Base-by-base conservation (phyloP, 345 rosid species). In the Litchi chinensis region DNA sequence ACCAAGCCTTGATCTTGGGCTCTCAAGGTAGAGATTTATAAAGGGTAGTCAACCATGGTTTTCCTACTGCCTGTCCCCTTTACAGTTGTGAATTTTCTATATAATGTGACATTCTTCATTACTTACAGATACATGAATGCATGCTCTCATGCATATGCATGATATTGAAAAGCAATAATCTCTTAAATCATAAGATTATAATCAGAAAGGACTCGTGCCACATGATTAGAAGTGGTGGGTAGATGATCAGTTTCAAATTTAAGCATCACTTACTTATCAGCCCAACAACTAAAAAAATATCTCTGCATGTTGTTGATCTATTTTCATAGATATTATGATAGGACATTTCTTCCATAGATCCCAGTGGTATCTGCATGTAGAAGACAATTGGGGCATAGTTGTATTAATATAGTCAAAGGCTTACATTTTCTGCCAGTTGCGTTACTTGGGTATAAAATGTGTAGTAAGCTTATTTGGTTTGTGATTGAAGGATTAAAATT, bases 401-500 rank as follows among this genome's bases (percentile, higher is more conserved):
- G 46, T 48, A 48, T 65, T 37, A 28, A 63, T 64, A 16, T 22
- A 15, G 13, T 44, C 57, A 16, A 44, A 12, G 69, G 5, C 37
- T 46, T 28, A 41, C 40, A 26, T 62, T 43, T 6, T 32, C 28
- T 56, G 41, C 41, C n/a, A 22, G 40, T 26, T 3, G n/a, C n/a
- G n/a, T n/a, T n/a, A n/a, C n/a, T n/a, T n/a, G 15, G 10, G 41
- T 32, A 40, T 50, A 16, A 40, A 15, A 66, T 68, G 71, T 80
- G 5, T 74, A 21, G 22, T 59, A 21, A 70, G 13, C 22, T 65
- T 37, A 22, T 60, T 62, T 74, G 24, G 5, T 60, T 81, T 71
- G 32, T 48, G 75, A 24, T 79, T 86, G 88, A 86, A 95, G 99
- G 93, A 82, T 95, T 54, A 95, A 91, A 80, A 84, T 95, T 77